These are phyloP conservation scores for Aspergillus costaricaensis DNA, from an alignment of 2,329 filamentous ascomycete species.

Conservation along the genomic window DNA sequence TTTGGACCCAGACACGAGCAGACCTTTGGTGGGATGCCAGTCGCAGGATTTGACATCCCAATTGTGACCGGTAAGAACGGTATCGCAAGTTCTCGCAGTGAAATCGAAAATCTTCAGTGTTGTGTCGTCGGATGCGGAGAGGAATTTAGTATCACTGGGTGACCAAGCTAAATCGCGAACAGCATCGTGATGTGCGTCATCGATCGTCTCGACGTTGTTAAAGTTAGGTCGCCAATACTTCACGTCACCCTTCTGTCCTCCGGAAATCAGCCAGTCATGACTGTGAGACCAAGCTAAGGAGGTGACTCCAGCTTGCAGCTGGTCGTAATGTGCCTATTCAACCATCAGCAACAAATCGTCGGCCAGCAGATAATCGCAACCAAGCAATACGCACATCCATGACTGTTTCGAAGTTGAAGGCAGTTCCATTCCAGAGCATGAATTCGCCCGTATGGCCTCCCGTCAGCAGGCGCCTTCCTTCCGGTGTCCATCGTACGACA, in stretches of 20 bases:
- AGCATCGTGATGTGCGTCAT: slow-evolving; percentile 81
- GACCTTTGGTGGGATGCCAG: slow-evolving; percentile 93
- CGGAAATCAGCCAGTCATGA: slow-evolving; percentile 95
- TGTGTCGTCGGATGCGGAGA: slow-evolving; percentile 92
- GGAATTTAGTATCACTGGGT: slow-evolving; percentile 92
- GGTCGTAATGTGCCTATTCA: slow-evolving; percentile 70
- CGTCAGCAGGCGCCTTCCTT: slow-evolving; percentile 86
- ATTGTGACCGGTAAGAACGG: slow-evolving; percentile 84
- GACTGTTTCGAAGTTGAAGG: slow-evolving; percentile 99
- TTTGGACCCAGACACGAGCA: slow-evolving; percentile 94
- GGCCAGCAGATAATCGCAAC: background rate
- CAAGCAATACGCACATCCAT: slow-evolving; percentile 66
- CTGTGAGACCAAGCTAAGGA: slow-evolving; percentile 76
- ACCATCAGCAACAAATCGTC: slow-evolving; percentile 14
- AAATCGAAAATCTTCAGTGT: slow-evolving; percentile 97
- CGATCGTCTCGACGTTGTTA: slow-evolving; percentile 93
- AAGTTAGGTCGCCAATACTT: slow-evolving; percentile 99
- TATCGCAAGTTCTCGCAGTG: slow-evolving; percentile 79
- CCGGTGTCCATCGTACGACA: slow-evolving; percentile 95
- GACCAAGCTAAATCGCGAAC: slow-evolving; percentile 91
- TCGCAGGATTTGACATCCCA: slow-evolving; percentile 98
- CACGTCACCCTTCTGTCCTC: slow-evolving; percentile 90
- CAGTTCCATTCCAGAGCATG: slow-evolving; percentile 97
- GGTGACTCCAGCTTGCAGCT: slow-evolving; percentile 48
- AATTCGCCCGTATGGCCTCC: slow-evolving; percentile 97